Evolutionary conservation across 768 basidiomycete species (phyloP).

Genomic region (Phanerochaete sordida): DNA sequence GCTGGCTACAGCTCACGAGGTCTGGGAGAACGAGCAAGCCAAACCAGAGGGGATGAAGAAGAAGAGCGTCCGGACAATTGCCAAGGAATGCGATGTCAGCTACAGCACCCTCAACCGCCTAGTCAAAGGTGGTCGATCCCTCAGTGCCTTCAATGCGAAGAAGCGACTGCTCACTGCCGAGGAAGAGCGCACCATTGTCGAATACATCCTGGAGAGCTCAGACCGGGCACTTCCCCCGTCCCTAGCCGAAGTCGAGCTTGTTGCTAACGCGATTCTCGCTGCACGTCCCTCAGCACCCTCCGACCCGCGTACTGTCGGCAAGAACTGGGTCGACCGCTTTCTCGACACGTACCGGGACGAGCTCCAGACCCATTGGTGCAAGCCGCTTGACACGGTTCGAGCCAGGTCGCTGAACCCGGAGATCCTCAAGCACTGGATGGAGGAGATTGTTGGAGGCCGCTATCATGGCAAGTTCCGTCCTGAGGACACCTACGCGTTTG

Average conservation of each 20-base stretch:
- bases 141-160: constrained; percentile 16
- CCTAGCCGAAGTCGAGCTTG: constrained; percentile 22
- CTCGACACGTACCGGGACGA: constrained; percentile 16
- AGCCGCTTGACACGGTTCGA: constrained; percentile 28
- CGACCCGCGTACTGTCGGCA: constrained; percentile 21
- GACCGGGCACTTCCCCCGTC: constrained; percentile 11
- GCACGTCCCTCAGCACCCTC: constrained; percentile 8
- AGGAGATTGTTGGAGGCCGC: constrained; percentile 26
- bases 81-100: too few species aligned
- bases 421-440: constrained; percentile 30
- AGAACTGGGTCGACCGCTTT: constrained; percentile 29
- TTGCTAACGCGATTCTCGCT: constrained; percentile 27
- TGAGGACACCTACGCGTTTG: constrained; percentile 32
- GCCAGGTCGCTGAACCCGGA: constrained; percentile 28
- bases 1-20: too few species aligned
- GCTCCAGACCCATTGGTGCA: constrained; percentile 33
- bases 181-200: constrained; percentile 28
- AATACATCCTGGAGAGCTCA: constrained; percentile 5
- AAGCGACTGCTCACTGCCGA: constrained; percentile 25
- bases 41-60: too few species aligned
- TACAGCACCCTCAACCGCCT: too few species aligned
- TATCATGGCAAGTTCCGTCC: constrained; percentile 9
- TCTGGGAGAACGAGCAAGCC: too few species aligned
- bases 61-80: too few species aligned
- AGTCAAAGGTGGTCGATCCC: not conserved